Evolutionary conservation across 1,284 basidiomycete species (phyloP).

Genomic region (Ceratobasidium sp.): DNA sequence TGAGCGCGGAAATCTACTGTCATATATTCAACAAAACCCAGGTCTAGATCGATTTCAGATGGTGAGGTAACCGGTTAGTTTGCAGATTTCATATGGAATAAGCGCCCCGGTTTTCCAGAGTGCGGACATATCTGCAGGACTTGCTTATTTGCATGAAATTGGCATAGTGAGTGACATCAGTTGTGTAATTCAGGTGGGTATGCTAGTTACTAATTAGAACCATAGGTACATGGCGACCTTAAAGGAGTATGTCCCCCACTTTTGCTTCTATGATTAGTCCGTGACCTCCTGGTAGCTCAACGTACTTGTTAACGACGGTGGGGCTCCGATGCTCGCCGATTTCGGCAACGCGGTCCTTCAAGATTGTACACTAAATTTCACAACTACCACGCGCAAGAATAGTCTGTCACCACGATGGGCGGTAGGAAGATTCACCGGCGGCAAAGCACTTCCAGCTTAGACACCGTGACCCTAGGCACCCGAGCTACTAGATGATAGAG

Average conservation of each 20-base stretch:
- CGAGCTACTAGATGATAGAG: not conserved
- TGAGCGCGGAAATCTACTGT: not conserved
- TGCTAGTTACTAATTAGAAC: too few relatives aligned
- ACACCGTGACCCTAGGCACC: not conserved
- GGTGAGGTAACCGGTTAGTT: not conserved
- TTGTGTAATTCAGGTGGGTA: not conserved
- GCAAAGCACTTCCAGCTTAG: not conserved
- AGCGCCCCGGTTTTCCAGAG: not conserved
- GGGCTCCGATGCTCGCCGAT: not conserved
- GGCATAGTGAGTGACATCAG: not conserved
- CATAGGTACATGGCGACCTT: conserved; percentile 12
- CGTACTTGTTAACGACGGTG: not conserved
- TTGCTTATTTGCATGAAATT: not conserved
- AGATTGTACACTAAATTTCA: conserved; percentile 8
- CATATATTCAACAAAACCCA: not conserved
- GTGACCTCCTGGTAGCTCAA: not conserved
- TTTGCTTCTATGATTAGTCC: too few relatives aligned
- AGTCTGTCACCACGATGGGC: not conserved
- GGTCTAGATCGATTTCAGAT: not conserved
- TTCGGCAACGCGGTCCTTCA: conserved; percentile 4
- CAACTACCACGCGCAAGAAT: not conserved
- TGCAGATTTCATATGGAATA: not conserved
- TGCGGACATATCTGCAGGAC: not conserved
- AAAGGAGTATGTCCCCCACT: not conserved
- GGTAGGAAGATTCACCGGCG: not conserved